Evolutionary conservation across 1,284 basidiomycete species (phyloP).

Genomic region (Ganoderma resinaceum): DNA sequence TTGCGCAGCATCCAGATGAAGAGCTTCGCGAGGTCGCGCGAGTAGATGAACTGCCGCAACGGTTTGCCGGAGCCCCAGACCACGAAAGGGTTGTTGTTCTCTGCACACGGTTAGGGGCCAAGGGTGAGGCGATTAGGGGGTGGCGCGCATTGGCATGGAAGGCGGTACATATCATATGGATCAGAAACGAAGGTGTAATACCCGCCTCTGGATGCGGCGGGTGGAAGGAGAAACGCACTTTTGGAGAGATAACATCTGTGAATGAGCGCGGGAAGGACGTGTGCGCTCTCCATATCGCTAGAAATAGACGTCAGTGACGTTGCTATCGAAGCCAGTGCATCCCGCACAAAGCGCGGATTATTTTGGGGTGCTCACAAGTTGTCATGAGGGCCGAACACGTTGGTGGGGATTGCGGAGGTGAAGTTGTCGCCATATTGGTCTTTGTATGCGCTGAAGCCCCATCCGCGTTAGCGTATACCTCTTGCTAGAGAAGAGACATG

Average conservation of each 20-base stretch:
- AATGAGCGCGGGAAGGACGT: constrained; percentile 90
- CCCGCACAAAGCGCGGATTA: constrained; percentile 9
- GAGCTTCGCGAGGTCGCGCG: constrained; percentile 89
- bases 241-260: constrained; percentile 91
- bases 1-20: constrained; percentile 92
- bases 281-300: constrained; percentile 86
- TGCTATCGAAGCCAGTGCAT: not conserved
- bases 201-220: not conserved
- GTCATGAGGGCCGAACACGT: constrained; percentile 87
- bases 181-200: not conserved
- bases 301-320: constrained; percentile 14
- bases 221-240: constrained; percentile 53
- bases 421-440: constrained; percentile 91
- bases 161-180: not conserved
- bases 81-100: constrained; percentile 82
- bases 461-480: not conserved
- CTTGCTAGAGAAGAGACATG: not conserved
- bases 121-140: not conserved
- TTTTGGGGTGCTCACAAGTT: constrained; percentile 61
- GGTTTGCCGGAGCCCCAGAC: constrained; percentile 89
- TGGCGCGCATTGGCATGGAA: not conserved
- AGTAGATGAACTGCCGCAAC: constrained; percentile 93
- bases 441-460: constrained; percentile 77
- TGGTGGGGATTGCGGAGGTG: constrained; percentile 92
- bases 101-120: constrained; percentile 49